Base-by-base conservation (phyloP, 78 protist species). In the Acrasis kona region DNA sequence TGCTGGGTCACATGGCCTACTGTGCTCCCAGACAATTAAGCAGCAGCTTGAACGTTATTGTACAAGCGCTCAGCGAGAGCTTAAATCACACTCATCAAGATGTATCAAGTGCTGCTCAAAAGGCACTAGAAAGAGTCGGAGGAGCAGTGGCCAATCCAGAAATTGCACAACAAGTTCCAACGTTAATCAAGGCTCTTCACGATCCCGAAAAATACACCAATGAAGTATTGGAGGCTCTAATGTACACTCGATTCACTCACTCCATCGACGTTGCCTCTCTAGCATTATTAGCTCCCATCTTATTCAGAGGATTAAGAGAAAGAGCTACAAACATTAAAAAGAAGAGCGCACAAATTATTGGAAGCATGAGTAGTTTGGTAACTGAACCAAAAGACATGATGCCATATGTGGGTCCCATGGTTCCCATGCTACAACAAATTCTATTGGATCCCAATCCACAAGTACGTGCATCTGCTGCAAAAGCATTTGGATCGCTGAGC, bases 261-360 rank as follows among this genome's bases (percentile, higher is more conserved):
- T 76, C 88, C 30, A 86, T 96, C 76, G 99, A 96, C 77, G 86
- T 95, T 9, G 91, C 99, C 1, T 90, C 98, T 72, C 86, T 96
- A 30, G 89, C 99, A 28, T 76, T 96, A 35, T 30, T 95, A 65
- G 79, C 87, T 72, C 98, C 99, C n/a, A 71, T 95, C 7, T 66
- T 93, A 70, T 84, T 76, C 29, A 83, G 96, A 30, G 96, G 95
- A 1, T 77, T 93, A 41, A 77, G 82, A 41, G 88, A 85, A 65
- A 72, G 91, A 35, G 61, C 50, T 27, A 78, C 91, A 9, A 89
- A 86, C 38, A 37, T 82, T 35, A 85, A 87, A 84, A 73, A 50
- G 66, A 83, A 78, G 87, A 82, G 97, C 2, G 79, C 89, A 19
- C 83, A 76, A 64, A 80, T 91, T 41, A 57, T 77, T 34, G 89